Base-by-base conservation (phyloP, 306 rosid genomes). In the Cicer bijugum region DNA sequence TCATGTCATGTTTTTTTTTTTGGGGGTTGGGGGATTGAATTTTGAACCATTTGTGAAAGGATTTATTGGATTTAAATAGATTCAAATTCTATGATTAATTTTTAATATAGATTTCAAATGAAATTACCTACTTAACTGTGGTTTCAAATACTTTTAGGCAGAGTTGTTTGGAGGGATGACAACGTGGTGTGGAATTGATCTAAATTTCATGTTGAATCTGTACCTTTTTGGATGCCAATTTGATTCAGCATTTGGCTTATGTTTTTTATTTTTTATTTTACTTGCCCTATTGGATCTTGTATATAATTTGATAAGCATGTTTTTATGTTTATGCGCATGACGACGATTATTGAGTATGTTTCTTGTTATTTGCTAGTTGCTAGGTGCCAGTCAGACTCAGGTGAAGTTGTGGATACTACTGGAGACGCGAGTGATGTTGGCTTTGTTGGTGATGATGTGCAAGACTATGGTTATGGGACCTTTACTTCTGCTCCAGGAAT, bases 391-490 rank as follows among this genome's bases (percentile, higher is more conserved):
- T 82, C 86, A 60, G 91, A 83, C 37, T 79, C 90, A 0, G 95
- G 82, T 43, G 85, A 82, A 58, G 62, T 55, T 17, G 80, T 77
- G 7, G 92, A 86, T 76, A 56, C 86, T 43, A 82, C 83, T 67
- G 96, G 83, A 48, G 91, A 91, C 64, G 86, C 39, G 63, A 84
- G 86, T 57, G 97, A 88, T 78, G 83, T 87, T 62, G 99, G 99
- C 42, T 74, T 87, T 3, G 92, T 89, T 52, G 95, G 87, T 17
- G 96, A 91, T 56, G 91, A 89, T 80, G 85, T 23, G 17, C 96
- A 87, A 75, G 95, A 89, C 80, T 86, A 79, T 71, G 89, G 86
- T 40, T 91, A 87, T 67, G 91, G 55, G 60, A 87, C 7, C 78
- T 88, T 77, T 59, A 12, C 83, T 71, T 71, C 96, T 47, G 97